Evolutionary conservation across 306 rosid species (phyloP).

Genomic region (Malus asiatica): DNA sequence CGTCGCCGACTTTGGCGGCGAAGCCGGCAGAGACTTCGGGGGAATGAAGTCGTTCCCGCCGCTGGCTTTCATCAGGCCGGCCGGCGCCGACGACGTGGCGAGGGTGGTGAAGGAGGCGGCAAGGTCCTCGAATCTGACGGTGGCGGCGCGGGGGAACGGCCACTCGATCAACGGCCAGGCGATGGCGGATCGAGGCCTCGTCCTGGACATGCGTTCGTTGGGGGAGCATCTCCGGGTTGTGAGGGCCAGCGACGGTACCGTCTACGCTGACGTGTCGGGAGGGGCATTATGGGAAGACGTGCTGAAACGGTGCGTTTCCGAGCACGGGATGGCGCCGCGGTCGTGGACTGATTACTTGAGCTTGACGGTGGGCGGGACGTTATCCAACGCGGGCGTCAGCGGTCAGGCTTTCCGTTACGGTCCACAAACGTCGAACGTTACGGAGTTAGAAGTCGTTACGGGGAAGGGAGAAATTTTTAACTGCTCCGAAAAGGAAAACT

Average conservation of each 20-base stretch:
- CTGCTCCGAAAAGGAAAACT: slow-evolving; percentile 60
- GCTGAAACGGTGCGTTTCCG: slow-evolving; percentile 49
- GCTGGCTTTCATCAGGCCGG: slow-evolving; percentile 43
- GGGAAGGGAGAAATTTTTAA: slow-evolving; percentile 68
- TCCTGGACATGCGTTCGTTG: slow-evolving; percentile 79
- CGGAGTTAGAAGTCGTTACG: slow-evolving; percentile 77
- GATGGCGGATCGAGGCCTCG: slow-evolving; percentile 73
- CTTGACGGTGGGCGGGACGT: slow-evolving; percentile 86
- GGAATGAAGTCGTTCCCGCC: slow-evolving; percentile 53
- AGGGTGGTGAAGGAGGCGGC: slow-evolving; percentile 37
- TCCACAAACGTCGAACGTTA: slow-evolving; percentile 80
- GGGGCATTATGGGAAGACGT: slow-evolving; percentile 99
- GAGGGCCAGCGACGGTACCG: slow-evolving; percentile 9
- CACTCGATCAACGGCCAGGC: slow-evolving; percentile 99
- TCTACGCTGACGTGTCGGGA: slow-evolving; percentile 68
- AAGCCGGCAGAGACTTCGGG: slow-evolving; percentile 71
- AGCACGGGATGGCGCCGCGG: slow-evolving; percentile 53
- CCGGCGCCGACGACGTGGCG: slow-evolving; percentile 39
- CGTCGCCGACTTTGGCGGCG: slow-evolving; percentile 26
- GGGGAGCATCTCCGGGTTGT: slow-evolving; percentile 30
- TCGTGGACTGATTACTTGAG: slow-evolving; percentile 94
- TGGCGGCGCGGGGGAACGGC: slow-evolving; percentile 92
- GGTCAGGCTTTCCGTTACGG: slow-evolving; percentile 94
- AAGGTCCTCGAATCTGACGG: slow-evolving; percentile 47
- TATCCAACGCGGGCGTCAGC: slow-evolving; percentile 94